Base-by-base conservation (phyloP, 768 basidiomycete genomes). In the Boletellus emodensis region DNA sequence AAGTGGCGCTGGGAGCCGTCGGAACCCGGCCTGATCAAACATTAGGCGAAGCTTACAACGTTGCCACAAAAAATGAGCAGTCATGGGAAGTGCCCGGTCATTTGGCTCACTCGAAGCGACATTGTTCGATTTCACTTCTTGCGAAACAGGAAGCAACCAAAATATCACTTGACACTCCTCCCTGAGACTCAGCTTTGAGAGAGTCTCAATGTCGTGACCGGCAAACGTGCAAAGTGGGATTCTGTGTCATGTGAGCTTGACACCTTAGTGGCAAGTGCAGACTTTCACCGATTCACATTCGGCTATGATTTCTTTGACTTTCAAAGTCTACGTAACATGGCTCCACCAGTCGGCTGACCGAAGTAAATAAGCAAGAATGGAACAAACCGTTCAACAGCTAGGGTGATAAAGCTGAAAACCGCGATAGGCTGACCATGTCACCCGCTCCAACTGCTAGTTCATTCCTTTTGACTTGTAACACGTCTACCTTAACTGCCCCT, bases 401-500 rank as follows among this genome's bases (percentile, higher is more conserved):
- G 24, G 17, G 33, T 33, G 42, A 20, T 20, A 36, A 24, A 15
- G 33, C 22, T 28, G 24, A 11, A 26, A 28, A 10, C 20, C 20
- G 20, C 20, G 20, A 20, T 18, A 12, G 45, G 8, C 38, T 37
- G 28, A 24, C 34, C 40, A 35, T 28, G 28, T 49, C 41, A 1
- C 43, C 33, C 20, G 44, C 39, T 20, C 53, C 39, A 61, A 42
- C 51, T 58, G 51, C 51, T 36, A 35, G 43, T 42, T 30, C 56
- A 42, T 37, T 58, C 49, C 35, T 61, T 58, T 53, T 24, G 15
- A 46, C 7, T 40, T 48, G 44, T 51, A 52, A 43, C 35, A 58
- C 55, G 60, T 45, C 56, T 44, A 46, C 53, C 11, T 51, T 61
- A 24, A 46, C 41, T 7, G 53, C 40, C 41, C 54, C 53, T 48